Percentiles rank a stretch among this genome's conserved stretches.
Conservation (phyloP, 495 filamentous ascomycete species). For the Penicillium verhagenii region DNA sequence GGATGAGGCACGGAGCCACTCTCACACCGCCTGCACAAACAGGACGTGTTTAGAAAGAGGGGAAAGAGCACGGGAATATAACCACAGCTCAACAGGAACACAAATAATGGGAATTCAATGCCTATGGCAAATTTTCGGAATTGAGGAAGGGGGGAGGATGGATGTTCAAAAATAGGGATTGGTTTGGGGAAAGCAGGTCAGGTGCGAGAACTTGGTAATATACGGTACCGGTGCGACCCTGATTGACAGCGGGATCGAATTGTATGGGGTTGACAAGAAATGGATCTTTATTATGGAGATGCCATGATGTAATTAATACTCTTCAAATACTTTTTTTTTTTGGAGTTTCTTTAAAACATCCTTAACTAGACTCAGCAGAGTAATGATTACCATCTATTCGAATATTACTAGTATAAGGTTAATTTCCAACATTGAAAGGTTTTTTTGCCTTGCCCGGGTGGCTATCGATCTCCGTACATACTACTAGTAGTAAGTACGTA, state of each 20-base stretch:
- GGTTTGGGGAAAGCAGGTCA: slow-evolving; percentile 24
- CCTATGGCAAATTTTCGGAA: slow-evolving; percentile 3
- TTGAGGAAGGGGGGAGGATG: neutral
- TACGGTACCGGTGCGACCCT: slow-evolving; percentile 24
- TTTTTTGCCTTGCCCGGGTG: too few species aligned
- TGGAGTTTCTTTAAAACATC: too few species aligned
- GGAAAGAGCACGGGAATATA: neutral
- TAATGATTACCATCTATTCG: neutral
- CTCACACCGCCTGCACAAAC: slow-evolving; percentile 43
- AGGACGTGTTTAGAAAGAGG: slow-evolving; percentile 18
- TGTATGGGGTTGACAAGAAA: neutral
- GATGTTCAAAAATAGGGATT: slow-evolving; percentile 4
- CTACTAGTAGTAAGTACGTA: too few species aligned
- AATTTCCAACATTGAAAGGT: too few species aligned
- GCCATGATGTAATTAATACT: neutral
- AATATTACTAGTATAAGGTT: too few species aligned
- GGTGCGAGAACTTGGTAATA: slow-evolving; percentile 14
- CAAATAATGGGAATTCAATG: slow-evolving; percentile 9
- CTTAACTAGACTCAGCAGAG: neutral
- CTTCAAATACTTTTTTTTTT: neutral
- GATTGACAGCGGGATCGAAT: slow-evolving; percentile 7
- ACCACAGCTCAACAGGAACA: neutral
- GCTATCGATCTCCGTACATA: too few species aligned
- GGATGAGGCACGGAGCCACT: slow-evolving; percentile 32
- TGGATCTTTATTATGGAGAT: neutral